Percentiles rank a stretch among this genome's conserved stretches.
These are phyloP conservation scores for Neurospora sp. DNA, from an alignment of 495 filamentous ascomycete genomes.

Conservation along the genomic window DNA sequence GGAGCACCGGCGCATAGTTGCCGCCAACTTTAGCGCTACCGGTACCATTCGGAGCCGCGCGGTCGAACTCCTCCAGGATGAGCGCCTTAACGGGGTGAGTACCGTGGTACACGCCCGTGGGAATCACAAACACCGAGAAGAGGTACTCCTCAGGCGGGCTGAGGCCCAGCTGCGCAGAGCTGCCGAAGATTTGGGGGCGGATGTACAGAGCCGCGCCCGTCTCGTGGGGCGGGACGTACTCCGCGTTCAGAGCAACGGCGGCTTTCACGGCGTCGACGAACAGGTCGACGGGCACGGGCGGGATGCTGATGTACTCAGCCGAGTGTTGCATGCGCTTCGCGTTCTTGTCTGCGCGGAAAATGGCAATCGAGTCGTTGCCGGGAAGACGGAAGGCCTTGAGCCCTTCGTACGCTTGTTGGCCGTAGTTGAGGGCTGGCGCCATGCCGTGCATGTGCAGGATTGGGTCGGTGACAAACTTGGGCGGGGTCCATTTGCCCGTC, in stretches of 20 bases:
- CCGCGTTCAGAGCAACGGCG: slow-evolving; percentile 77
- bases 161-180: slow-evolving; percentile 67
- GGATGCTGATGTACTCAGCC: slow-evolving; percentile 68
- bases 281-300: slow-evolving; percentile 57
- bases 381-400: slow-evolving; percentile 82
- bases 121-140: slow-evolving; percentile 74
- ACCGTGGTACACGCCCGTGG: slow-evolving; percentile 85
- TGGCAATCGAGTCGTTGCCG: slow-evolving; percentile 47
- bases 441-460: slow-evolving; percentile 80
- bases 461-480: slow-evolving; percentile 63
- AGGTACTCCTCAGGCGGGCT: slow-evolving; percentile 81
- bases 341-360: slow-evolving; percentile 77
- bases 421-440: slow-evolving; percentile 85
- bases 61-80: slow-evolving; percentile 69
- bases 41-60: slow-evolving; percentile 62
- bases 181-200: slow-evolving; percentile 77
- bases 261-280: slow-evolving; percentile 67
- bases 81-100: slow-evolving; percentile 68
- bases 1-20: slow-evolving; percentile 75
- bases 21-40: slow-evolving; percentile 67
- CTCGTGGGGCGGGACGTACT: slow-evolving; percentile 73
- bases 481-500: slow-evolving; percentile 64
- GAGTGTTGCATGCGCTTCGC: slow-evolving; percentile 71
- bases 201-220: slow-evolving; percentile 85
- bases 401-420: slow-evolving; percentile 88